These are phyloP conservation scores for Mortierella alpina DNA, from an alignment of 192 early-diverging fungal genomes.

Conservation along the genomic window DNA sequence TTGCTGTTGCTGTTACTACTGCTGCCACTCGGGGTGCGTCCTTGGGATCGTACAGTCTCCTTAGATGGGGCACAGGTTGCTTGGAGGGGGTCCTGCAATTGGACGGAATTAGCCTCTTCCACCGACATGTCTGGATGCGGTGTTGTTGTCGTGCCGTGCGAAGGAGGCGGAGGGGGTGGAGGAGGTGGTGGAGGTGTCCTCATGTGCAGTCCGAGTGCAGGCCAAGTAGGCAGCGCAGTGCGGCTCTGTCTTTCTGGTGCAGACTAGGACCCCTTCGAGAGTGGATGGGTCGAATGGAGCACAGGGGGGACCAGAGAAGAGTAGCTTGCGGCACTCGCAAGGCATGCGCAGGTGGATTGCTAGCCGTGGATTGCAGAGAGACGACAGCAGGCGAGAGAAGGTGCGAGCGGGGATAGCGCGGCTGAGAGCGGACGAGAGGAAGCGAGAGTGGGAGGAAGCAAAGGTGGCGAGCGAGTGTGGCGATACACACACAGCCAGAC, in stretches of 20 bases:
- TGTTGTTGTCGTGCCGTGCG: neutral
- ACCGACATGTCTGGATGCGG: neutral
- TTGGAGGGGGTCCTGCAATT: slow-evolving; percentile 5
- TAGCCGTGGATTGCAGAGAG: too few relatives aligned
- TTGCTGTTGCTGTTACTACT: neutral
- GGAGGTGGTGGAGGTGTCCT: too few relatives aligned
- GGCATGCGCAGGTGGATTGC: too few relatives aligned
- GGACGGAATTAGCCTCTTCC: neutral
- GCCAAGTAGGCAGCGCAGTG: too few relatives aligned
- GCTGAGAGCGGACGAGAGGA: neutral
- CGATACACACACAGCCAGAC: neutral
- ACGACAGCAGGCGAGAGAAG: too few relatives aligned
- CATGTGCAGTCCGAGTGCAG: too few relatives aligned
- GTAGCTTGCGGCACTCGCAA: too few relatives aligned
- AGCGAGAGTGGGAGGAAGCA: slow-evolving; percentile 8
- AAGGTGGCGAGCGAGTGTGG: neutral
- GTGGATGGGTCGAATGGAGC: neutral
- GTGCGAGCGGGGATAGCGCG: too few relatives aligned
- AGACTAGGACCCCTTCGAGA: slow-evolving; percentile 15
- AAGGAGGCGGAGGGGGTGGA: neutral
- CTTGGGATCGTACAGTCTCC: neutral
- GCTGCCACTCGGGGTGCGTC: too few relatives aligned
- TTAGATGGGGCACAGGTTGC: neutral
- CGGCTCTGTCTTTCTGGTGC: slow-evolving; percentile 14
- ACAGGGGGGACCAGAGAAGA: neutral